These are phyloP conservation scores for Neurospora cerealis DNA, from an alignment of 495 filamentous ascomycete genomes.

Conservation along the genomic window DNA sequence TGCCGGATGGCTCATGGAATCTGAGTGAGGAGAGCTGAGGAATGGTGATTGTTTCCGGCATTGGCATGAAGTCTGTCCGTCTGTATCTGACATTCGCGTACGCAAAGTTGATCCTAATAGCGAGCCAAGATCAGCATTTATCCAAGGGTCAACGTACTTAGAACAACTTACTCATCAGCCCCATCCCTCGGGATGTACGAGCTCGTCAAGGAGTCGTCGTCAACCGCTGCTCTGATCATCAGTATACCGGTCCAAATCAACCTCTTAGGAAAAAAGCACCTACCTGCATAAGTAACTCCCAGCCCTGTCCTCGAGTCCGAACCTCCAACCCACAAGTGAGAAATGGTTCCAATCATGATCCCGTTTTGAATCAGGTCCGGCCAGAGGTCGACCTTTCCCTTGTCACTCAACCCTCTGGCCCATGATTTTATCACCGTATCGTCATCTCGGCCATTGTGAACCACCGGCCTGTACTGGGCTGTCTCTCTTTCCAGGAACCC, in stretches of 20 bases:
- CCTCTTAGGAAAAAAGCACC: constrained; percentile 3
- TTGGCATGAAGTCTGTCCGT: background rate
- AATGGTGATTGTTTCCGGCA: background rate
- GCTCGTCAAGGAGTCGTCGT: background rate
- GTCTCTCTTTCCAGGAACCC: constrained; percentile 10
- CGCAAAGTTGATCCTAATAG: constrained; percentile 9
- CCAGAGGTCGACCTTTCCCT: constrained; percentile 6
- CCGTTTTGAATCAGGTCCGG: background rate
- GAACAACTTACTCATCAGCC: constrained; percentile 13
- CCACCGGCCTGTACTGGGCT: background rate
- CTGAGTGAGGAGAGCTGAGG: constrained; percentile 18
- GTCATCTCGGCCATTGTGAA: background rate
- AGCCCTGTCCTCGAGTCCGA: constrained; percentile 11
- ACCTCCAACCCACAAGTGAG: constrained; percentile 17
- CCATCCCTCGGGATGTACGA: constrained; percentile 18
- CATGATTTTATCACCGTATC: constrained; percentile 2
- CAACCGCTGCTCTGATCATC: background rate
- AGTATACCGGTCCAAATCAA: background rate
- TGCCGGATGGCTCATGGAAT: constrained; percentile 17
- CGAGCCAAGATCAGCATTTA: background rate
- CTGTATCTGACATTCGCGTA: background rate
- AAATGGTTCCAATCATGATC: background rate
- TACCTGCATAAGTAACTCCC: constrained; percentile 22
- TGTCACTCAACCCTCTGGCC: constrained; percentile 11
- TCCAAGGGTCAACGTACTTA: background rate